Evolutionary conservation across 2,329 filamentous ascomycete genomes (phyloP).

Genomic region (Penicillium polonicum): DNA sequence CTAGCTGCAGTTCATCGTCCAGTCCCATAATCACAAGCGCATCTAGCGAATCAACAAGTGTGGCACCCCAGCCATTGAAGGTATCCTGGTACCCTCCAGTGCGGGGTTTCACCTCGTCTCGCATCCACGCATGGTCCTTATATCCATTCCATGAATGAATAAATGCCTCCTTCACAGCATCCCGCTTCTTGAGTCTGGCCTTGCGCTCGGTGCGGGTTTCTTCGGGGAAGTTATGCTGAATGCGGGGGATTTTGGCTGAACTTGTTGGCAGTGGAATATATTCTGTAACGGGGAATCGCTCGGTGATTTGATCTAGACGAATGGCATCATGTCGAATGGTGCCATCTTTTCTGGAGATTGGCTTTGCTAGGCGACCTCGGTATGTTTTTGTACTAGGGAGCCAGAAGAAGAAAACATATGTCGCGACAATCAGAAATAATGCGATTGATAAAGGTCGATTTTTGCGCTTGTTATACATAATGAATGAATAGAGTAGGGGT

Average conservation of each 20-base stretch:
- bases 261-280: constrained; percentile 73
- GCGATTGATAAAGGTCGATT: constrained; percentile 18
- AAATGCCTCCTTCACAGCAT: constrained; percentile 71
- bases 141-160: constrained; percentile 81
- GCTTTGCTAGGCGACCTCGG: constrained; percentile 4
- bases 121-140: constrained; percentile 73
- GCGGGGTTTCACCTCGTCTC: constrained; percentile 81
- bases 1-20: constrained; percentile 74
- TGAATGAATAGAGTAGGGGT: not conserved
- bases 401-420: constrained; percentile 24
- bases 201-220: constrained; percentile 62
- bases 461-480: constrained; percentile 27
- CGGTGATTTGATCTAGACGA: constrained; percentile 70
- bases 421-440: constrained; percentile 16
- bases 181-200: constrained; percentile 63
- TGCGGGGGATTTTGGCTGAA: constrained; percentile 67
- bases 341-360: constrained; percentile 7
- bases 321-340: constrained; percentile 16
- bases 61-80: constrained; percentile 90
- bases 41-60: constrained; percentile 77
- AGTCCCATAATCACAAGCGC: constrained; percentile 83
- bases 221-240: constrained; percentile 69
- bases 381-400: constrained; percentile 7
- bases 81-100: constrained; percentile 69
- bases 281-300: constrained; percentile 72